Percentiles rank a stretch among this genome's conserved stretches.
Evolutionary conservation across 176 grass and related monocot species (phyloP).

Genomic region (Elaeis guineensis): DNA sequence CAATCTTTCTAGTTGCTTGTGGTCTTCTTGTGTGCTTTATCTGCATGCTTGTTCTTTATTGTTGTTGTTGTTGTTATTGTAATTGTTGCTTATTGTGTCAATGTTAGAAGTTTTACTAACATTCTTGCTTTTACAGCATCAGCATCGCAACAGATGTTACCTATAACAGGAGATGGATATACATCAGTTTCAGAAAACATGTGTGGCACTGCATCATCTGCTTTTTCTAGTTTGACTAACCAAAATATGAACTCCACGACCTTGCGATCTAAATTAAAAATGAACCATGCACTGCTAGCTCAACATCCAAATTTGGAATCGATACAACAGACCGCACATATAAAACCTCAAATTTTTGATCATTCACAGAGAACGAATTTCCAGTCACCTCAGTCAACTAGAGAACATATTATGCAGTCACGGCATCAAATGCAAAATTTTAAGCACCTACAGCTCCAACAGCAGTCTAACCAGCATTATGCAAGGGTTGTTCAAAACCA

Average conservation of each 20-base stretch:
- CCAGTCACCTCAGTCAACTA: conserved; percentile 43
- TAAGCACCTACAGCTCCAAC: too few relatives aligned
- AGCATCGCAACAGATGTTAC: conserved; percentile 23
- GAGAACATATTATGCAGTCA: too few relatives aligned
- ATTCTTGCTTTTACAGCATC: conserved; percentile 18
- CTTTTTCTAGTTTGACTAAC: conserved; percentile 50
- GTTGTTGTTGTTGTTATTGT: conserved; percentile 1
- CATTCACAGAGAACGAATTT: conserved; percentile 64
- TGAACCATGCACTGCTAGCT: conserved; percentile 41
- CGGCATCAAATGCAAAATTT: too few relatives aligned
- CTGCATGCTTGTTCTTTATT: too few relatives aligned
- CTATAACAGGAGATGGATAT: conserved; percentile 19
- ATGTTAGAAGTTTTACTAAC: too few relatives aligned
- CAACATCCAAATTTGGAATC: conserved; percentile 72
- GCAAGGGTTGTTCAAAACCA: too few relatives aligned
- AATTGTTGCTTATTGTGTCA: too few relatives aligned
- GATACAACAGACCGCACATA: conserved; percentile 47
- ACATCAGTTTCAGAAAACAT: conserved; percentile 49
- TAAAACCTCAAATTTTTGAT: conserved; percentile 76
- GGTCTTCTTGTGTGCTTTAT: too few relatives aligned
- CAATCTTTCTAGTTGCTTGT: too few relatives aligned
- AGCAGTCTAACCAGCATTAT: too few relatives aligned
- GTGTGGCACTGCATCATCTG: conserved; percentile 50
- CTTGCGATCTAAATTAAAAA: conserved; percentile 63
- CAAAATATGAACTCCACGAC: conserved; percentile 48